Evolutionary conservation across 2,329 filamentous ascomycete species (phyloP).

Genomic region (Beauveria pseudobassiana): DNA sequence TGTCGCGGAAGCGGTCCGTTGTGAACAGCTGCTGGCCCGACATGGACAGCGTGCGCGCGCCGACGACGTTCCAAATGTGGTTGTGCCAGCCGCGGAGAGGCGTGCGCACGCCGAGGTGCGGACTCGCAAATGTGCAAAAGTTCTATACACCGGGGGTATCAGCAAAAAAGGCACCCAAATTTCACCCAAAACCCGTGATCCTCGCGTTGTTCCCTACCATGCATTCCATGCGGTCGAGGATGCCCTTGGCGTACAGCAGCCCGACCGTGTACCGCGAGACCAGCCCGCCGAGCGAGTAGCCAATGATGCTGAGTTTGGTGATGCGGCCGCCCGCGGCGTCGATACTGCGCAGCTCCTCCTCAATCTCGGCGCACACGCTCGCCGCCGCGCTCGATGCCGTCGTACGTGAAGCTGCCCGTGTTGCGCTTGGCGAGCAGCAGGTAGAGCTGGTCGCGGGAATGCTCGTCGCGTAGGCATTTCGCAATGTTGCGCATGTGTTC

Average conservation of each 20-base stretch:
- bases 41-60: slow-evolving; percentile 69
- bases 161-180: neutral
- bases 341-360: slow-evolving; percentile 51
- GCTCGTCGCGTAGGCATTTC: slow-evolving; percentile 52
- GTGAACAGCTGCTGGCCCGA: slow-evolving; percentile 84
- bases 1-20: slow-evolving; percentile 78
- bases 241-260: slow-evolving; percentile 70
- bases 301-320: slow-evolving; percentile 75
- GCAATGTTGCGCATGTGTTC: slow-evolving; percentile 63
- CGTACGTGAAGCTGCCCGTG: slow-evolving; percentile 63
- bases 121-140: slow-evolving; percentile 87
- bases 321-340: slow-evolving; percentile 60
- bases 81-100: slow-evolving; percentile 60
- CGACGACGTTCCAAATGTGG: slow-evolving; percentile 74
- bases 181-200: slow-evolving; percentile 9
- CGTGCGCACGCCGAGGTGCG: slow-evolving; percentile 68
- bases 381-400: slow-evolving; percentile 60
- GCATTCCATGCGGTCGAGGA: slow-evolving; percentile 72
- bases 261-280: slow-evolving; percentile 83
- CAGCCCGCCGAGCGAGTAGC: slow-evolving; percentile 84
- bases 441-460: slow-evolving; percentile 57
- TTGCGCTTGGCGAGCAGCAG: slow-evolving; percentile 68
- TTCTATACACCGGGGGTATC: slow-evolving; percentile 43
- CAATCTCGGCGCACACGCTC: slow-evolving; percentile 61
- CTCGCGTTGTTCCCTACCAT: slow-evolving; percentile 39